Conservation (phyloP, 805 yeast species). For the Cyberlindnera bimundalis region DNA sequence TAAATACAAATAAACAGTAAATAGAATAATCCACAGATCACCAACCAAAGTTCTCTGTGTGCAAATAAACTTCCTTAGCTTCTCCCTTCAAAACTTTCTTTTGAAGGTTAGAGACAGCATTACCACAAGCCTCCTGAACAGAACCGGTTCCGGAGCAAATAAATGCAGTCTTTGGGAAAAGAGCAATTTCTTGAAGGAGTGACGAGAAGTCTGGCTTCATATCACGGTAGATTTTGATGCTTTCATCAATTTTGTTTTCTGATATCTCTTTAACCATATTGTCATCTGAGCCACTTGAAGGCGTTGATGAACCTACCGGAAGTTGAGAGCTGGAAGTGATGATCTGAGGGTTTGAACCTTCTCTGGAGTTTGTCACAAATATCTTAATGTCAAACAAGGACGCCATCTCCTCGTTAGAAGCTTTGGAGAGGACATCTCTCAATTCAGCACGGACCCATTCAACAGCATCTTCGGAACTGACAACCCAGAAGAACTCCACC, state of each 20-base stretch:
- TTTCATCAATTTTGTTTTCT: no score
- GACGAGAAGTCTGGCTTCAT: slow-evolving; percentile 18
- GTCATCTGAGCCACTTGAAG: no score
- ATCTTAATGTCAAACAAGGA: slow-evolving; percentile 22
- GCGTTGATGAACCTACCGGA: not conserved
- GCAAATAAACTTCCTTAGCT: slow-evolving; percentile 45
- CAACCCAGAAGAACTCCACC: slow-evolving; percentile 45
- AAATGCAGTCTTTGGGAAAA: slow-evolving; percentile 35
- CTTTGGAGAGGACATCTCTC: not conserved
- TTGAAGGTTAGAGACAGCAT: slow-evolving; percentile 40
- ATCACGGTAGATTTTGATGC: slow-evolving; percentile 9
- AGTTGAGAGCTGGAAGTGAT: not conserved
- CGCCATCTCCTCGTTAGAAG: not conserved
- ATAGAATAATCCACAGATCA: slow-evolving; percentile 7
- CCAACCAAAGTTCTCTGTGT: slow-evolving; percentile 51
- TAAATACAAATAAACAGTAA: no score
- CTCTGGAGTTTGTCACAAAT: slow-evolving; percentile 30
- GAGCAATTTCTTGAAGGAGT: slow-evolving; percentile 2
- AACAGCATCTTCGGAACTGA: slow-evolving; percentile 32
- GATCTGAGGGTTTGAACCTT: slow-evolving; percentile 1
- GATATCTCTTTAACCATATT: no score
- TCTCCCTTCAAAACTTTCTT: slow-evolving; percentile 25
- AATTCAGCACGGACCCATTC: slow-evolving; percentile 41
- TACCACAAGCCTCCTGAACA: slow-evolving; percentile 38
- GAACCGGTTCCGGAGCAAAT: slow-evolving; percentile 45